Base-by-base conservation (phyloP, 768 basidiomycete genomes). In the Kwoniella pini region DNA sequence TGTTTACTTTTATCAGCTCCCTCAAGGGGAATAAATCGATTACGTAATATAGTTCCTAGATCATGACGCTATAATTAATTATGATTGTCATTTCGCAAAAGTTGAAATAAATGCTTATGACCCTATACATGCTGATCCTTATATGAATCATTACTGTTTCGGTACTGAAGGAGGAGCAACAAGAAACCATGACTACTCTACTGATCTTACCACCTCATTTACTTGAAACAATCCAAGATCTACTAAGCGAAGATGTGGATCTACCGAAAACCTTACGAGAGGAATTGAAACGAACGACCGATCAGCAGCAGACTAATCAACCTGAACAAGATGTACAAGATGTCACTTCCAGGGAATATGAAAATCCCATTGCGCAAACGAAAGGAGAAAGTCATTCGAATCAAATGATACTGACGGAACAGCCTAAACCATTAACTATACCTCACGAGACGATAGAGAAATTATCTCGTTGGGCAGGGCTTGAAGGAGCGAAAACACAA, bases 131-230 rank as follows among this genome's bases (percentile, higher is more conserved):
- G n/a, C n/a, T n/a, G n/a, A n/a, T n/a, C n/a, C n/a, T n/a, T n/a
- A n/a, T n/a, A n/a, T n/a, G n/a, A n/a, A n/a, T 36, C 33, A 36
- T 36, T 7, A 15, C 7, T 36, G 33, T 36, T 15, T 9, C 15
- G 33, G 33, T 36, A 36, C 33, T 9, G 15, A 7, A 36, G 15
- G 7, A 36, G 33, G 33, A 36, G 33, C 5, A 13, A 42, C 40
- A 42, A 5, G 6, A 19, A 15, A 42, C 19, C 12, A 58, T 58
- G 58, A 36, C 43, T 6, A 61, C 59, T 4, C 28, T 61, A 28
- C 43, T 71, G 0, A 68, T 55, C 1, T 53, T 73, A 6, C 62
- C 71, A 17, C 60, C 62, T 31, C 67, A 73, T 31, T 56, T 73
- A 24, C 28, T 60, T 13, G 64, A 70, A 40, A 56, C 31, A 45